A percentile compares a stretch with the other conserved stretches of the same genome.
phyloP scores from a whole-genome alignment of 306 rosid species.

The Quercus suber region DNA sequence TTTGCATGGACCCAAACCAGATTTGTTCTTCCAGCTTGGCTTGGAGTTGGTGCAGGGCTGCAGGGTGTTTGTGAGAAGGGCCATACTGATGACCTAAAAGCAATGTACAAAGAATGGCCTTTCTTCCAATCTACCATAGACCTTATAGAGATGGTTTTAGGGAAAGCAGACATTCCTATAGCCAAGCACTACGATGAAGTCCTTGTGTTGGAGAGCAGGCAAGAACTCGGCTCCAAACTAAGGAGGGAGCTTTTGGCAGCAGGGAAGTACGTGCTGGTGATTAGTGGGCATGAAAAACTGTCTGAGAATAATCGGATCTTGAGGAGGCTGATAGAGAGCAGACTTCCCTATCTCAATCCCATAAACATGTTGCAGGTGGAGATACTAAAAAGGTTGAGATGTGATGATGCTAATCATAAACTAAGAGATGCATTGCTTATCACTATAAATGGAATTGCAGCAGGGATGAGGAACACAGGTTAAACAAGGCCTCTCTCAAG shows the following conservation, averaged over 20 bases:
- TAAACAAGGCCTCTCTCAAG: slow-evolving; percentile 32
- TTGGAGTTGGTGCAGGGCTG: slow-evolving; percentile 92
- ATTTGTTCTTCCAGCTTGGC: slow-evolving; percentile 96
- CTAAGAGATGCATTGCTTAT: slow-evolving; percentile 91
- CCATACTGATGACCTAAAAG: slow-evolving; percentile 68
- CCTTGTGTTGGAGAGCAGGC: slow-evolving; percentile 73
- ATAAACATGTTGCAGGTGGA: slow-evolving; percentile 93
- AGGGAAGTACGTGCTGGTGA: slow-evolving; percentile 63
- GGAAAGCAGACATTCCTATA: slow-evolving; percentile 83
- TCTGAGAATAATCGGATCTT: slow-evolving; percentile 73
- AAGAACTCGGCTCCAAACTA: slow-evolving; percentile 55
- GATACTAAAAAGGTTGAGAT: slow-evolving; percentile 76
- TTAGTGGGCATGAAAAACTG: slow-evolving; percentile 82
- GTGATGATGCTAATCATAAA: slow-evolving; percentile 64
- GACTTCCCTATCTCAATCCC: slow-evolving; percentile 90
- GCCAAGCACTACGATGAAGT: slow-evolving; percentile 94
- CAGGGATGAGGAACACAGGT: slow-evolving; percentile 97
- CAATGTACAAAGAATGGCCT: slow-evolving; percentile 93
- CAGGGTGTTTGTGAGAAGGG: slow-evolving; percentile 79
- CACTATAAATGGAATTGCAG: slow-evolving; percentile 91
- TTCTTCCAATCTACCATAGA: slow-evolving; percentile 83
- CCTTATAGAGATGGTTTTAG: slow-evolving; percentile 93
- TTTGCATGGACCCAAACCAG: slow-evolving; percentile 98
- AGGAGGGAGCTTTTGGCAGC: slow-evolving; percentile 62
- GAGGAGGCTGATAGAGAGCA: slow-evolving; percentile 84